phyloP scores from a whole-genome alignment of 179 eudicot species.

The Vitellaria paradoxa region DNA sequence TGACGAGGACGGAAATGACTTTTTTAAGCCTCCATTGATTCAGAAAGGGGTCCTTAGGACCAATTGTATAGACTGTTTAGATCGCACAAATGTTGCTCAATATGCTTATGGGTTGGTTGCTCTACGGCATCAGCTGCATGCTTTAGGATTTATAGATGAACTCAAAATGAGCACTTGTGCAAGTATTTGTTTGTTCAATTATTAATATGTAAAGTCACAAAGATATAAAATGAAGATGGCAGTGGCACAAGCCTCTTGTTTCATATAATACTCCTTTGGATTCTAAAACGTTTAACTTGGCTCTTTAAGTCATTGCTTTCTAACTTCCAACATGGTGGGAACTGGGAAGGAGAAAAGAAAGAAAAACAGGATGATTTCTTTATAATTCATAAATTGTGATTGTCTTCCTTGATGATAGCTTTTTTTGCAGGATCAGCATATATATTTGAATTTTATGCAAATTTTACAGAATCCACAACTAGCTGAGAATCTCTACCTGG shows the following conservation, averaged over 20 bases:
- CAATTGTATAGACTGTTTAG: slow-evolving; percentile 96
- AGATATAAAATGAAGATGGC: background rate
- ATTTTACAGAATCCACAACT: background rate
- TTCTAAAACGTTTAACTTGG: background rate
- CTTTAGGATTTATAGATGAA: slow-evolving; percentile 58
- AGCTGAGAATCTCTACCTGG: background rate
- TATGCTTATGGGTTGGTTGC: slow-evolving; percentile 90
- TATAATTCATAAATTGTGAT: background rate
- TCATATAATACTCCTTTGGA: background rate
- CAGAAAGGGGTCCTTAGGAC: slow-evolving; percentile 91
- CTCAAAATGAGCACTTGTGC: slow-evolving; percentile 29
- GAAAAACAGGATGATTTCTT: background rate
- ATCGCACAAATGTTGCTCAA: slow-evolving; percentile 97
- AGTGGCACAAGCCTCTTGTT: background rate
- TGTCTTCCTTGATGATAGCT: slow-evolving; percentile 7
- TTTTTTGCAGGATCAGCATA: slow-evolving; percentile 1
- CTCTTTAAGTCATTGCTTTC: background rate
- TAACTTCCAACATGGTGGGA: background rate
- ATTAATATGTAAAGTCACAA: background rate
- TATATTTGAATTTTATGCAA: background rate
- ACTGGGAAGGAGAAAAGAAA: background rate
- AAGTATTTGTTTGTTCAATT: background rate
- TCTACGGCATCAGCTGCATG: slow-evolving; percentile 84
- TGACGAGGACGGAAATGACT: slow-evolving; percentile 22
- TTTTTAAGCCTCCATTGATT: slow-evolving; percentile 37